These are phyloP conservation scores for Yamadazyma oceani DNA, from an alignment of 1,139 yeast genomes.

Conservation along the genomic window DNA sequence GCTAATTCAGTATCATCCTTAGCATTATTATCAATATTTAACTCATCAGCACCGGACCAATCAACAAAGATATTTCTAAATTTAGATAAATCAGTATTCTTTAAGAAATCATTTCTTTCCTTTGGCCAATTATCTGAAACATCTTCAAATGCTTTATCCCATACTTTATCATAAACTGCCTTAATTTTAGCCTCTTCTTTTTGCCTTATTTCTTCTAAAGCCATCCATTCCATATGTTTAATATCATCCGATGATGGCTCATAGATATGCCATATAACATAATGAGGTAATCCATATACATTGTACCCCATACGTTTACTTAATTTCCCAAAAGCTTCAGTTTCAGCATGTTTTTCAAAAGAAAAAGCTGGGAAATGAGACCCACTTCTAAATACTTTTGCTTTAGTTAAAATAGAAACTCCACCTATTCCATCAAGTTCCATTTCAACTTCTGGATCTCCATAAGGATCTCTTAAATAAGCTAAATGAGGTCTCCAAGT, in stretches of 20 bases:
- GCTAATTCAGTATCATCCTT: slow-evolving; percentile 37
- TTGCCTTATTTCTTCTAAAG: slow-evolving; percentile 79
- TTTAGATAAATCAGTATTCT: slow-evolving; percentile 65
- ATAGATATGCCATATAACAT: slow-evolving; percentile 89
- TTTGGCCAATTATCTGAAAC: slow-evolving; percentile 66
- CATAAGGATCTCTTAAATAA: slow-evolving; percentile 80
- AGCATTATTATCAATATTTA: slow-evolving; percentile 26
- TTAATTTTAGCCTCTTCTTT: slow-evolving; percentile 64
- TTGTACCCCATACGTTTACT: slow-evolving; percentile 78
- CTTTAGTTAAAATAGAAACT: slow-evolving; percentile 79
- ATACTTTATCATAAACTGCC: slow-evolving; percentile 70
- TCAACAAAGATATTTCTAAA: slow-evolving; percentile 55
- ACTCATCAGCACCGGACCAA: slow-evolving; percentile 64
- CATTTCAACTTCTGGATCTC: slow-evolving; percentile 84
- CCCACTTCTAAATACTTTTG: slow-evolving; percentile 76
- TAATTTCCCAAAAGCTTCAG: slow-evolving; percentile 90
- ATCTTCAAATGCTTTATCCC: slow-evolving; percentile 77
- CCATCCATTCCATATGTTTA: slow-evolving; percentile 97
- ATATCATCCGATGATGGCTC: slow-evolving; percentile 86
- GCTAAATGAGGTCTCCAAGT: slow-evolving; percentile 94
- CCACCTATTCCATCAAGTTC: slow-evolving; percentile 92
- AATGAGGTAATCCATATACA: slow-evolving; percentile 84
- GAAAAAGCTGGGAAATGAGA: slow-evolving; percentile 90
- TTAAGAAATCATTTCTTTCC: slow-evolving; percentile 66
- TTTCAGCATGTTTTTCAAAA: slow-evolving; percentile 88